These are phyloP conservation scores for Annulohypoxylon bovei DNA, from an alignment of 495 filamentous ascomycete species.

Conservation along the genomic window DNA sequence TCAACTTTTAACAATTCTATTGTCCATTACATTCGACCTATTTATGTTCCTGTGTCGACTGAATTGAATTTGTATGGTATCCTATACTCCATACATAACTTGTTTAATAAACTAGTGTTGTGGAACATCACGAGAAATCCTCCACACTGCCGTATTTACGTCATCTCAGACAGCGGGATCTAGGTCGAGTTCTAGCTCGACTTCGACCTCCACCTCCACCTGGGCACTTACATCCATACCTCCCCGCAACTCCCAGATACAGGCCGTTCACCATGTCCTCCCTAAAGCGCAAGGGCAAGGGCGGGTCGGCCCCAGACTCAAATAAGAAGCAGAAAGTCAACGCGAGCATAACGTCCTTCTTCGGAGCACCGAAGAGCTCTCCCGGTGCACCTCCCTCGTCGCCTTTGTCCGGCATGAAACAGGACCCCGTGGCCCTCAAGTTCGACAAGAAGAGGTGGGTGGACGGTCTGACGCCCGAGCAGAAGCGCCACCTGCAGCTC, in stretches of 20 bases:
- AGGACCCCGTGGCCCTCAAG: constrained; percentile 52
- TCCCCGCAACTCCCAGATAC: neutral
- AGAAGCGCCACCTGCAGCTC: constrained; percentile 80
- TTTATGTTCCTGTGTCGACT: neutral
- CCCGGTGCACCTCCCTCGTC: constrained; percentile 41
- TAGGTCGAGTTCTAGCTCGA: constrained; percentile 12
- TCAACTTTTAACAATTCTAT: constrained; percentile 15
- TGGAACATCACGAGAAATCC: neutral
- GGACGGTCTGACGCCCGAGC: constrained; percentile 77
- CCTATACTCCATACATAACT: neutral
- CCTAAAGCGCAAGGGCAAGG: constrained; percentile 74
- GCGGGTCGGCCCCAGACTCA: constrained; percentile 54
- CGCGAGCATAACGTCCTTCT: constrained; percentile 65
- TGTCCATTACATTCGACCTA: neutral
- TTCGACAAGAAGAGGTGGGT: constrained; percentile 94
- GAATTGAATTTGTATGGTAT: constrained; percentile 8
- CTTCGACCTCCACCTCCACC: constrained; percentile 6
- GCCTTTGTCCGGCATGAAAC: constrained; percentile 38
- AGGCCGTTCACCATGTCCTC: constrained; percentile 52
- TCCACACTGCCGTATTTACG: constrained; percentile 25
- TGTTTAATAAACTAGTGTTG: neutral
- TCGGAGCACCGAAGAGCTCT: constrained; percentile 52
- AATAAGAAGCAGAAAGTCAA: constrained; percentile 80
- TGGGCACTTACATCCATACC: neutral
- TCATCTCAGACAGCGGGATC: constrained; percentile 25